Conservation (phyloP, 2,329 filamentous ascomycete species). For the Ceratocystis cacaofunesta region DNA sequence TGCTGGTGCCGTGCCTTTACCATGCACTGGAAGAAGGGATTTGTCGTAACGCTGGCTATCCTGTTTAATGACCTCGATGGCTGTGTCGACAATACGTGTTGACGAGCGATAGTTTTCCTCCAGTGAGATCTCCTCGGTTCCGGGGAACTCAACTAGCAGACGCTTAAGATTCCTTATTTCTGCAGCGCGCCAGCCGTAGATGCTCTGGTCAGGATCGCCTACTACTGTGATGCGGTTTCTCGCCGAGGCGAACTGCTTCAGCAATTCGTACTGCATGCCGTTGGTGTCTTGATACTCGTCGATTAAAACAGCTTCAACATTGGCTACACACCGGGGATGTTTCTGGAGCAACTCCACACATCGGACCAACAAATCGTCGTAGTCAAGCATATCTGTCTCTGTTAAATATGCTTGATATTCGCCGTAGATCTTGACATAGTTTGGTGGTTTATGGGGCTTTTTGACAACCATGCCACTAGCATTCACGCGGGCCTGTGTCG, state of each 20-base stretch:
- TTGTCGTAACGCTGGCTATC: constrained; percentile 71
- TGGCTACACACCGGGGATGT: constrained; percentile 68
- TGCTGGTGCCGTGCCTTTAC: constrained; percentile 63
- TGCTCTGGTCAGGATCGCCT: constrained; percentile 93
- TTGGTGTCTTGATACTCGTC: constrained; percentile 99
- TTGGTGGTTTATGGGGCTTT: constrained; percentile 31
- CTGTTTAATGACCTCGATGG: constrained; percentile 79
- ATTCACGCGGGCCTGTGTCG: constrained; percentile 13
- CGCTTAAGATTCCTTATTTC: constrained; percentile 77
- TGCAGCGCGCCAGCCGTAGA: constrained; percentile 88
- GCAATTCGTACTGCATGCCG: constrained; percentile 83
- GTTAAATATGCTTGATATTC: constrained; percentile 67
- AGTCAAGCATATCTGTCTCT: constrained; percentile 73
- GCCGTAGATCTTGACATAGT: constrained; percentile 52
- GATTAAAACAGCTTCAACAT: constrained; percentile 80
- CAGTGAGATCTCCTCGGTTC: constrained; percentile 67
- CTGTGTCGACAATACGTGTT: constrained; percentile 63
- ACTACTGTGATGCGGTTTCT: constrained; percentile 77
- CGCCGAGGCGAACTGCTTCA: constrained; percentile 67
- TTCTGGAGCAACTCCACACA: constrained; percentile 64
- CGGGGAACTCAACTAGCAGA: constrained; percentile 60
- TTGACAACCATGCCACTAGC: constrained; percentile 9
- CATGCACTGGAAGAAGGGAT: constrained; percentile 63
- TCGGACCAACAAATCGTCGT: constrained; percentile 76
- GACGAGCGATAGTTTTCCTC: constrained; percentile 94